These are phyloP conservation scores for Colletotrichum lini DNA, from an alignment of 2,329 filamentous ascomycete genomes.

Conservation along the genomic window DNA sequence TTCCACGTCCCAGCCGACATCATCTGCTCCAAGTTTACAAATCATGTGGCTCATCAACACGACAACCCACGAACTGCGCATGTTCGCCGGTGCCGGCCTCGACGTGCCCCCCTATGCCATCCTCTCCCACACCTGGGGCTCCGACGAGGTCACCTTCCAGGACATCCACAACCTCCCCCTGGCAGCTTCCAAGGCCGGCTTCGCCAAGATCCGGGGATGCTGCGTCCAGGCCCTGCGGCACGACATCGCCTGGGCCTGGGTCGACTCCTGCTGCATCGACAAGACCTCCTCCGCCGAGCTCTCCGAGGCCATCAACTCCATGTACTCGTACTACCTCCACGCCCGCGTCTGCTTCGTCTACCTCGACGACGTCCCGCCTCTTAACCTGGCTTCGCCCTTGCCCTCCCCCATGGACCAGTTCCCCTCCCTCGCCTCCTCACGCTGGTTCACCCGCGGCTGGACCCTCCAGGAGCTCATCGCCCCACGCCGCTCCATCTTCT, in stretches of 20 bases:
- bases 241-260: conserved; percentile 38
- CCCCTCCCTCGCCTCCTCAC: conserved; percentile 21
- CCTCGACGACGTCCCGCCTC: conserved; percentile 34
- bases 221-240: conserved; percentile 41
- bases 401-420: conserved; percentile 21
- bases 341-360: conserved; percentile 43
- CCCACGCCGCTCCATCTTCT: conserved; percentile 45
- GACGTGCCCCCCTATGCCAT: conserved; percentile 48
- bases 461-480: conserved; percentile 46
- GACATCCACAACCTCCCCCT: conserved; percentile 42
- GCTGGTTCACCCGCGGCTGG: conserved; percentile 42
- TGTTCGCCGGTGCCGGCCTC: conserved; percentile 18
- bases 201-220: conserved; percentile 40
- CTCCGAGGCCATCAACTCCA: conserved; percentile 45
- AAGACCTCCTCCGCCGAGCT: conserved; percentile 40
- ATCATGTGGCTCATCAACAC: conserved; percentile 42
- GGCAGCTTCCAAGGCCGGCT: conserved; percentile 22
- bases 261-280: conserved; percentile 43
- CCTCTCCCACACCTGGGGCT: conserved; percentile 50
- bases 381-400: neutral
- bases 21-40: no score
- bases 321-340: conserved; percentile 43
- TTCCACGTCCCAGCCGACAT: no score
- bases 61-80: conserved; percentile 23
- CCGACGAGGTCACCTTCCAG: conserved; percentile 47